Evolutionary conservation across 2,329 filamentous ascomycete species (phyloP).

Genomic region (Hypoxylon sp.): DNA sequence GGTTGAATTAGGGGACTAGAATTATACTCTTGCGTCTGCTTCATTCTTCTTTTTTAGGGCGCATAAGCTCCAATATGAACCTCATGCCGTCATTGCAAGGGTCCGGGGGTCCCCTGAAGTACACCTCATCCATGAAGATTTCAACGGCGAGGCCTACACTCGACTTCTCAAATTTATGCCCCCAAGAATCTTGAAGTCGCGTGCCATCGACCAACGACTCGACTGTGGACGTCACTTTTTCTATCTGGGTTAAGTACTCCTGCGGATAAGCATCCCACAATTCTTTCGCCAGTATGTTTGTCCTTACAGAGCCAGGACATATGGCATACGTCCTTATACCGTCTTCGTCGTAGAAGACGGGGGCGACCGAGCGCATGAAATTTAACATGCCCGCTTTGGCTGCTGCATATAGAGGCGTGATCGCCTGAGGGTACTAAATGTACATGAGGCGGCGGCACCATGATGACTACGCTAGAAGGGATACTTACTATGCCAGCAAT

Average conservation of each 20-base stretch:
- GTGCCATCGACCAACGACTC: slow-evolving; percentile 46
- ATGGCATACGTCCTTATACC: slow-evolving; percentile 52
- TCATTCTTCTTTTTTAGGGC: slow-evolving; percentile 15
- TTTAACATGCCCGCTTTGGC: slow-evolving; percentile 53
- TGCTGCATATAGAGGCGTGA: slow-evolving; percentile 51
- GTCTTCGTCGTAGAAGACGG: slow-evolving; percentile 44
- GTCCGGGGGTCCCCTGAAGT: slow-evolving; percentile 47
- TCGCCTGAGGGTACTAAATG: slow-evolving; percentile 47
- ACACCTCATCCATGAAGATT: slow-evolving; percentile 51
- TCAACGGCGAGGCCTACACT: slow-evolving; percentile 49
- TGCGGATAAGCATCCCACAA: slow-evolving; percentile 51
- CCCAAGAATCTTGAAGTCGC: slow-evolving; percentile 45
- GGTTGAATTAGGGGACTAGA: neutral
- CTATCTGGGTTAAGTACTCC: slow-evolving; percentile 49
- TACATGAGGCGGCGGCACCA: slow-evolving; percentile 12
- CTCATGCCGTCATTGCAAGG: slow-evolving; percentile 48
- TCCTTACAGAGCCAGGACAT: slow-evolving; percentile 51
- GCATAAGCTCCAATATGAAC: slow-evolving; percentile 42
- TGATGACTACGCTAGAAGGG: neutral
- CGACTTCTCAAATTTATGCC: slow-evolving; percentile 42
- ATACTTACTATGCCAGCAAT: slow-evolving; percentile 48
- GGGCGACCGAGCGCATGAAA: slow-evolving; percentile 52
- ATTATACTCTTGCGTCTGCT: neutral
- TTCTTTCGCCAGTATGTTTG: slow-evolving; percentile 48
- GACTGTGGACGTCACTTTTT: slow-evolving; percentile 49